Evolutionary conservation across 2,329 filamentous ascomycete genomes (phyloP).

Genomic region (Trichophyton schoenleinii): DNA sequence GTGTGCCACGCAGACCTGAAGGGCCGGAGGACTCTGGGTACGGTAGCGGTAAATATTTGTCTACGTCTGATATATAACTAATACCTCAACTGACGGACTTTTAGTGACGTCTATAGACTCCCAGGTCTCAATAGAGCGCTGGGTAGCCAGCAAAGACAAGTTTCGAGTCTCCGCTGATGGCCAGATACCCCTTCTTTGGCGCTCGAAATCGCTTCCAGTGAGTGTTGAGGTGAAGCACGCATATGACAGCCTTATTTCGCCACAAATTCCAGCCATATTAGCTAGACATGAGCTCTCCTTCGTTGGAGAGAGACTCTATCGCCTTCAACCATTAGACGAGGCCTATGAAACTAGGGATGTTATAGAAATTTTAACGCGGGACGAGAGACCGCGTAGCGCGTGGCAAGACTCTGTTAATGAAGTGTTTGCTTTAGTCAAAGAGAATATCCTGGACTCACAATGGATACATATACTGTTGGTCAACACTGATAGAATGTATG

Average conservation of each 20-base stretch:
- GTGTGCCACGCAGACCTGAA: not conserved
- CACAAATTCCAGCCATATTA: not conserved
- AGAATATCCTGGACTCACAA: not conserved
- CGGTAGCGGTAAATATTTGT: not conserved
- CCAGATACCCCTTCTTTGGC: not conserved
- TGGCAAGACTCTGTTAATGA: not conserved
- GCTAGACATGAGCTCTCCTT: not conserved
- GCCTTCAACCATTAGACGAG: not conserved
- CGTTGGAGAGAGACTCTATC: not conserved
- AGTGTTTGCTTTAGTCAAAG: not conserved
- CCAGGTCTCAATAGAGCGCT: not conserved
- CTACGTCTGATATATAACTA: not conserved
- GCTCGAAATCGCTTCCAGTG: not conserved
- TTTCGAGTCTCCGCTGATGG: not conserved
- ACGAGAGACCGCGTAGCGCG: not conserved
- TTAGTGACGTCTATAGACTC: not conserved
- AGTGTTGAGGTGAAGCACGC: not conserved
- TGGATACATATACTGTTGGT: not conserved
- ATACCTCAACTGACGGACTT: not conserved
- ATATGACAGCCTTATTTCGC: not conserved
- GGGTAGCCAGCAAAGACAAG: not conserved
- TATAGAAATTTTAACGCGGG: not conserved
- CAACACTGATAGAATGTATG: not conserved
- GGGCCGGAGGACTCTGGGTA: not conserved
- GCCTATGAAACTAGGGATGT: not conserved